phyloP scores from a whole-genome alignment of 2,329 filamentous ascomycete genomes.

The Truncatella angustata region DNA sequence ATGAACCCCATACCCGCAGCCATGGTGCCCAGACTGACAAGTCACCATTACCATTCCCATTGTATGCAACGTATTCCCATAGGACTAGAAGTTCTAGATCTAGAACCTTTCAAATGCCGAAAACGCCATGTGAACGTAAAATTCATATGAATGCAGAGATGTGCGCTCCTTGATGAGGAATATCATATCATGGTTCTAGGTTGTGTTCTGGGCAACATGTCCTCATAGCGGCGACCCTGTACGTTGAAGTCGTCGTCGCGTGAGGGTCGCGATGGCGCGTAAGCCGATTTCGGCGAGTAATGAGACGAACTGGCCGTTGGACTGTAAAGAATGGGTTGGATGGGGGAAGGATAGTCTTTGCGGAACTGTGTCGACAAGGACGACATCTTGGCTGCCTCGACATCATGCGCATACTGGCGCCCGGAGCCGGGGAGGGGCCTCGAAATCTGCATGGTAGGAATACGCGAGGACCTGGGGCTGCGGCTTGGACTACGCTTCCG shows the following conservation, averaged over 20 bases:
- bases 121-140: neutral
- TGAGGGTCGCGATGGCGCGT: neutral
- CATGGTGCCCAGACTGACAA: neutral
- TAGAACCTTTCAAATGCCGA: neutral
- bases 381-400: constrained; percentile 3
- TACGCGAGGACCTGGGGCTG: constrained; percentile 8
- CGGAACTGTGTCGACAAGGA: constrained; percentile 5
- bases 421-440: constrained; percentile 8
- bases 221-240: constrained; percentile 11
- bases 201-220: constrained; percentile 12
- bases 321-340: neutral
- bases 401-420: constrained; percentile 10
- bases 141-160: neutral
- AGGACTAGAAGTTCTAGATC: no score
- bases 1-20: neutral
- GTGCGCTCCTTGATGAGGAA: no score
- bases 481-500: constrained; percentile 4
- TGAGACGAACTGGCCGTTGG: constrained; percentile 3
- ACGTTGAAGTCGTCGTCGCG: constrained; percentile 4
- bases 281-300: constrained; percentile 4
- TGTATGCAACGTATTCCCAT: no score
- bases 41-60: no score
- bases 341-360: neutral
- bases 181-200: constrained; percentile 10
- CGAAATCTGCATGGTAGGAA: constrained; percentile 11